A percentile compares a stretch with the other conserved stretches of the same genome.
Conservation (phyloP, 371 early-diverging fungal species). For the Actinomucor elegans region DNA sequence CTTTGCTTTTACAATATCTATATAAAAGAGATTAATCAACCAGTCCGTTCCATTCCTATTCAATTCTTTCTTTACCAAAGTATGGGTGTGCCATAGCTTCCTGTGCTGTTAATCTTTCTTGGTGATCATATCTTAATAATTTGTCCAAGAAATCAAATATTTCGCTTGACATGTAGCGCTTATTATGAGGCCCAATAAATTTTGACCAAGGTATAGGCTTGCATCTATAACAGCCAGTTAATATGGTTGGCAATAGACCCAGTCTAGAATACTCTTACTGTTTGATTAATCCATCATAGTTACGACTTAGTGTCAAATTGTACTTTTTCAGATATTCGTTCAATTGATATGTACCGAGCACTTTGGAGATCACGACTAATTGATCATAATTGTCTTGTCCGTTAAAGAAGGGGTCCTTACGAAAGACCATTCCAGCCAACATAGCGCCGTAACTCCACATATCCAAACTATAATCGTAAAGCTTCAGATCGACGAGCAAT, state of each 20-base stretch:
- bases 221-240: slow-evolving; percentile 36
- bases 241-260: background rate
- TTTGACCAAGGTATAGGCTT: slow-evolving; percentile 92
- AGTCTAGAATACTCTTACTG: background rate
- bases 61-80: slow-evolving; percentile 63
- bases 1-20: background rate
- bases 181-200: slow-evolving; percentile 87
- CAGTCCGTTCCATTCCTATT: background rate
- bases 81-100: slow-evolving; percentile 97
- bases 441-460: slow-evolving; percentile 99
- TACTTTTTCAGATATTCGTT: slow-evolving; percentile 93
- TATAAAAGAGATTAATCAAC: background rate
- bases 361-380: slow-evolving; percentile 95
- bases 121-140: slow-evolving; percentile 96
- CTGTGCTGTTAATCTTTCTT: slow-evolving; percentile 91
- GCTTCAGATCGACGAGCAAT: slow-evolving; percentile 95
- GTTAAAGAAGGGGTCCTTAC: slow-evolving; percentile 99
- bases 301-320: slow-evolving; percentile 69
- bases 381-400: slow-evolving; percentile 99
- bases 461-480: slow-evolving; percentile 99
- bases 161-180: slow-evolving; percentile 85
- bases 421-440: slow-evolving; percentile 98
- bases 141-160: slow-evolving; percentile 94
- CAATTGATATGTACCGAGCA: slow-evolving; percentile 95
- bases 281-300: slow-evolving; percentile 12